Percentiles rank a stretch among this genome's conserved stretches.
phyloP scores from a whole-genome alignment of 345 rosid genomes.

The Stellera chamaejasme region DNA sequence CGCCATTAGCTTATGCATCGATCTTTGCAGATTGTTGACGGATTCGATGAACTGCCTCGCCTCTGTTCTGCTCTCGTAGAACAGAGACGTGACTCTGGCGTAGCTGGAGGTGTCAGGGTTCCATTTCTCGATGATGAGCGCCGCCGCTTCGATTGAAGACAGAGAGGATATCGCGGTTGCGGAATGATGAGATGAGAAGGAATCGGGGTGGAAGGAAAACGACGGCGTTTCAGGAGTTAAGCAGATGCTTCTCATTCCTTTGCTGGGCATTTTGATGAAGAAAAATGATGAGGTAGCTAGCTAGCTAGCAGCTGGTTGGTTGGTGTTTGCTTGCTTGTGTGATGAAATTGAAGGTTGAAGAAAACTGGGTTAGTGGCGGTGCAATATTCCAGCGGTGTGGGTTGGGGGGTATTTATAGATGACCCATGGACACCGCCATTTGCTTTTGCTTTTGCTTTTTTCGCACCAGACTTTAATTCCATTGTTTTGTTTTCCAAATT shows the following conservation, averaged over 20 bases:
- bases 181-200: conserved; percentile 3
- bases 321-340: too few species aligned
- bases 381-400: too few species aligned
- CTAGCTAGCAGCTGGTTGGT: too few species aligned
- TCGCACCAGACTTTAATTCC: too few species aligned
- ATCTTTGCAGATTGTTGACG: conserved; percentile 29
- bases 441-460: too few species aligned
- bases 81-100: conserved; percentile 32
- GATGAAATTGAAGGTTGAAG: too few species aligned
- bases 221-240: conserved; percentile 17
- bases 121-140: conserved; percentile 31
- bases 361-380: too few species aligned
- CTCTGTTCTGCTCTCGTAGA: conserved; percentile 32
- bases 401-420: too few species aligned
- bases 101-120: conserved; percentile 26
- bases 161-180: not conserved
- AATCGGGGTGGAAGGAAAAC: conserved; percentile 7
- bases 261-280: conserved; percentile 9
- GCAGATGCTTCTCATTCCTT: conserved; percentile 29
- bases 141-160: conserved; percentile 23
- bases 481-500: too few species aligned
- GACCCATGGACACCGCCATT: too few species aligned
- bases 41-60: conserved; percentile 38
- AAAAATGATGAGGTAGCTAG: too few species aligned
- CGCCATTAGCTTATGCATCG: conserved; percentile 33